These are phyloP conservation scores for Trypanosoma rangeli DNA, from an alignment of 208 protist species.

Conservation along the genomic window DNA sequence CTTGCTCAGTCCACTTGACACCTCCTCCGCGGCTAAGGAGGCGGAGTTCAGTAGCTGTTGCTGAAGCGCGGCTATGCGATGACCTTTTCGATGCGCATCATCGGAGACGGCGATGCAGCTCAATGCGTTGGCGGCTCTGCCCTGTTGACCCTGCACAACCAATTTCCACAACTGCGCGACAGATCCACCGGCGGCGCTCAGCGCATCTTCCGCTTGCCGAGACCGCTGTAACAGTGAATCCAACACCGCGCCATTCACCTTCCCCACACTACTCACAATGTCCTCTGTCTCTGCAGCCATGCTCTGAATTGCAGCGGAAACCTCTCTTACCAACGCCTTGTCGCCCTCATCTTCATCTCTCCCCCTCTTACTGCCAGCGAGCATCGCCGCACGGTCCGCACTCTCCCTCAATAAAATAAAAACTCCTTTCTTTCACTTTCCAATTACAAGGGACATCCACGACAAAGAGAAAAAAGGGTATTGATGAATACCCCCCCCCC, in stretches of 20 bases:
- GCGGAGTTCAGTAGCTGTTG: slow-evolving; percentile 31
- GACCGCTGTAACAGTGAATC: slow-evolving; percentile 21
- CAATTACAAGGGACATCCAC: not conserved
- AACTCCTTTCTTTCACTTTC: slow-evolving; percentile 1
- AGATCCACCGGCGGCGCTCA: slow-evolving; percentile 20
- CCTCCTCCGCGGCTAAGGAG: slow-evolving; percentile 15
- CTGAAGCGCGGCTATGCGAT: slow-evolving; percentile 2
- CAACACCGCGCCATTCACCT: slow-evolving; percentile 35
- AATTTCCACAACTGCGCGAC: slow-evolving; percentile 16
- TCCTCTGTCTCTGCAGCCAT: slow-evolving; percentile 25
- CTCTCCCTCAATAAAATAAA: not conserved
- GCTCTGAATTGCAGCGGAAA: slow-evolving; percentile 16
- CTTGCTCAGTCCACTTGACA: not conserved
- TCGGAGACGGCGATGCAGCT: slow-evolving; percentile 1
- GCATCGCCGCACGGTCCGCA: slow-evolving; percentile 13
- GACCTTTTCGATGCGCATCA: not conserved
- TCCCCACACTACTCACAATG: slow-evolving; percentile 24
- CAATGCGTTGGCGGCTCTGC: slow-evolving; percentile 4
- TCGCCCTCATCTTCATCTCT: slow-evolving; percentile 19
- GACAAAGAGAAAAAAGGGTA: no score
- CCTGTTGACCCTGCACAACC: slow-evolving; percentile 17
- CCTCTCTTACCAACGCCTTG: slow-evolving; percentile 2
- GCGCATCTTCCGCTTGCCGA: slow-evolving; percentile 30
- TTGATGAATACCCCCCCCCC: no score
- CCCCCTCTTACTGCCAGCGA: slow-evolving; percentile 16